Conservation (phyloP, 2,329 filamentous ascomycete genomes). For the Nigrospora oryzae region DNA sequence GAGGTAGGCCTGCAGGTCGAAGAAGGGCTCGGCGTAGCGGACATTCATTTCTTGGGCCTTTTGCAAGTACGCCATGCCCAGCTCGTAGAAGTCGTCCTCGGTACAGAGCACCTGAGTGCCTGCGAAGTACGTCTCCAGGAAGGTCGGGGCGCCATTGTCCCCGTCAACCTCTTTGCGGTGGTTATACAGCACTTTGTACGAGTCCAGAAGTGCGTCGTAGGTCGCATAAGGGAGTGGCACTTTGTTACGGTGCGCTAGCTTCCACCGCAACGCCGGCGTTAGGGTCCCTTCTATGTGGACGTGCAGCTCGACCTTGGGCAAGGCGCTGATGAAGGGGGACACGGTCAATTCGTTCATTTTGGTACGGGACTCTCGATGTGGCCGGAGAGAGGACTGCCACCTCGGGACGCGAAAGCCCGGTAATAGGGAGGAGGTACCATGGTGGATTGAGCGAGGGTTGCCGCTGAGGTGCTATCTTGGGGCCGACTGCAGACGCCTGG, state of each 20-base stretch:
- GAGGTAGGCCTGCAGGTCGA: slow-evolving; percentile 7
- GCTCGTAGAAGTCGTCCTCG: slow-evolving; percentile 2
- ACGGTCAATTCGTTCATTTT: slow-evolving; percentile 20
- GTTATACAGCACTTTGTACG: slow-evolving; percentile 60
- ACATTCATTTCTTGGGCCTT: slow-evolving; percentile 10
- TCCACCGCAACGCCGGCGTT: slow-evolving; percentile 29
- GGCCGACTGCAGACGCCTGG: too few species aligned
- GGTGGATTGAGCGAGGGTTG: too few species aligned
- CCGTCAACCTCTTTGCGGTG: slow-evolving; percentile 53
- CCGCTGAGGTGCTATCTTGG: too few species aligned
- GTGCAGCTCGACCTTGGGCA: slow-evolving; percentile 37
- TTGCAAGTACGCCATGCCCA: slow-evolving; percentile 4
- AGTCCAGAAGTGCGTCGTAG: slow-evolving; percentile 41
- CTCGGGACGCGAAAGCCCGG: too few species aligned
- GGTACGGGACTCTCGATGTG: too few species aligned
- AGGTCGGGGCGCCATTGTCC: slow-evolving; percentile 27
- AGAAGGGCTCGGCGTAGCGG: slow-evolving; percentile 7
- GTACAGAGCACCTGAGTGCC: slow-evolving; percentile 1
- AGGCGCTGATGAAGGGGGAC: slow-evolving; percentile 22
- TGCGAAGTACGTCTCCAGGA: slow-evolving; percentile 44
- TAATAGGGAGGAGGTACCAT: too few species aligned
- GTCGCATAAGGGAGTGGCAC: slow-evolving; percentile 46
- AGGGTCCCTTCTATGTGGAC: slow-evolving; percentile 37
- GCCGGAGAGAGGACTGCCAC: too few species aligned
- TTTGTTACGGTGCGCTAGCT: slow-evolving; percentile 57